Conservation (phyloP, 139 green algal genomes). For the Chlorella vulgaris region DNA sequence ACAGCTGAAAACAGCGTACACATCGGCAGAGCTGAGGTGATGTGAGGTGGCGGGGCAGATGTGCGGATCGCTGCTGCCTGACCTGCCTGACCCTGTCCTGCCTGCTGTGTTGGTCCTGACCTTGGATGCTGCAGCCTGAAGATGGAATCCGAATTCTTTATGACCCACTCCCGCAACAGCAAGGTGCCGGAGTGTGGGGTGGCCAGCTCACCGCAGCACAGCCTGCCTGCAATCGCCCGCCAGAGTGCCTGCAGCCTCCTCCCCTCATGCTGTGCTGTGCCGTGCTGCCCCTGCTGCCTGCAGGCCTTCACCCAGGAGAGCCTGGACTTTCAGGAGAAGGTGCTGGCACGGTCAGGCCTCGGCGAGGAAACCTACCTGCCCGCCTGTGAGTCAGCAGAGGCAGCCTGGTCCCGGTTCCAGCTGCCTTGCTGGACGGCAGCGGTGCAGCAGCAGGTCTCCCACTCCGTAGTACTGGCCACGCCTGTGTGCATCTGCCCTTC, state of each 20-base stretch:
- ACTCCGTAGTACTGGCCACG: background rate
- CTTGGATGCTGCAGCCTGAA: constrained; percentile 43
- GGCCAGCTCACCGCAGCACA: background rate
- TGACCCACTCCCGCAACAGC: constrained; percentile 31
- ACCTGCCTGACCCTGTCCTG: background rate
- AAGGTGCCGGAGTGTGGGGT: background rate
- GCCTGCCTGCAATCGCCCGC: background rate
- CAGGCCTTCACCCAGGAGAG: constrained; percentile 73
- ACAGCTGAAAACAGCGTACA: no score
- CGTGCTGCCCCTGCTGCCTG: no score
- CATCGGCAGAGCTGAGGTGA: no score
- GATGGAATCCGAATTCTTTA: constrained; percentile 47
- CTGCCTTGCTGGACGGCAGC: background rate
- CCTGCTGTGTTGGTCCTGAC: background rate
- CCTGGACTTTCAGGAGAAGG: constrained; percentile 93
- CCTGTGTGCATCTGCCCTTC: no score
- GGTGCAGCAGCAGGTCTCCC: background rate
- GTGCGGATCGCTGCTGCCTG: no score
- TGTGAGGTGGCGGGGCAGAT: no score
- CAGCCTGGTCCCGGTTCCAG: no score
- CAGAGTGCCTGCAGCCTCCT: no score
- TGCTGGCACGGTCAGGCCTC: constrained; percentile 84
- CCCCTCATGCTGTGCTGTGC: no score
- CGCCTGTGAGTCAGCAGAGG: constrained; percentile 50
- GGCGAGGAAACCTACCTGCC: constrained; percentile 94